Evolutionary conservation across 805 yeast genomes (phyloP).

Genomic region (Cyberlindnera veronae): DNA sequence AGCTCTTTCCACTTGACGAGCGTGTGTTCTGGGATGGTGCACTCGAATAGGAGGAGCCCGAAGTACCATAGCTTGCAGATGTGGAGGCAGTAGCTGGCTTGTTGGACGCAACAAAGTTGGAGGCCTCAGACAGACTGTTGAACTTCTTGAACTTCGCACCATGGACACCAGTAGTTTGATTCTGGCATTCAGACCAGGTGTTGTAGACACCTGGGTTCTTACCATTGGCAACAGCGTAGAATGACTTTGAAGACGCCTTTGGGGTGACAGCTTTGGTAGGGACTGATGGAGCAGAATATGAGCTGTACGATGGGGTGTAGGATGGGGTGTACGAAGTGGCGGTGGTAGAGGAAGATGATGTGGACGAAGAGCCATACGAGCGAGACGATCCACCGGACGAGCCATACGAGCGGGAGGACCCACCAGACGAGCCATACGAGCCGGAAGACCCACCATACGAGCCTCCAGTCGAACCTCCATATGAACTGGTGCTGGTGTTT

Average conservation of each 20-base stretch:
- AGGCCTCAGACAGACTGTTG: conserved; percentile 24
- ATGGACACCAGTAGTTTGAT: conserved; percentile 46
- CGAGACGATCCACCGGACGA: too few relatives aligned
- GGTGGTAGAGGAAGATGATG: not conserved
- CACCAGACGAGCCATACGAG: too few relatives aligned
- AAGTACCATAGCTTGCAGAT: too few relatives aligned
- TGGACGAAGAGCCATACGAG: not conserved
- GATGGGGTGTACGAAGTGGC: not conserved
- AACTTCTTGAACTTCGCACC: conserved; percentile 39
- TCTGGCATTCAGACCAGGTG: conserved; percentile 56
- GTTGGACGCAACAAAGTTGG: not conserved
- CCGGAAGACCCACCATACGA: too few relatives aligned
- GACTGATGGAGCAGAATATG: not conserved
- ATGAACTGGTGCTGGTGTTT: not conserved
- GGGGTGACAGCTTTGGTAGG: not conserved
- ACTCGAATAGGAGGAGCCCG: too few relatives aligned
- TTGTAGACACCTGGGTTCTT: conserved; percentile 49
- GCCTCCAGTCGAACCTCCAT: too few relatives aligned
- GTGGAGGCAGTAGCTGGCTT: not conserved
- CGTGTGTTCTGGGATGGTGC: not conserved
- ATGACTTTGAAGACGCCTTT: conserved; percentile 12
- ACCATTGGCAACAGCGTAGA: conserved; percentile 57
- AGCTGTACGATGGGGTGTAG: not conserved
- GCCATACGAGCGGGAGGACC: too few relatives aligned
- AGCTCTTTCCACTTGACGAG: conserved; percentile 8